Percentiles rank a stretch among this genome's conserved stretches.
These are phyloP conservation scores for Huntiella abstrusa DNA, from an alignment of 2,329 filamentous ascomycete genomes.

Conservation along the genomic window DNA sequence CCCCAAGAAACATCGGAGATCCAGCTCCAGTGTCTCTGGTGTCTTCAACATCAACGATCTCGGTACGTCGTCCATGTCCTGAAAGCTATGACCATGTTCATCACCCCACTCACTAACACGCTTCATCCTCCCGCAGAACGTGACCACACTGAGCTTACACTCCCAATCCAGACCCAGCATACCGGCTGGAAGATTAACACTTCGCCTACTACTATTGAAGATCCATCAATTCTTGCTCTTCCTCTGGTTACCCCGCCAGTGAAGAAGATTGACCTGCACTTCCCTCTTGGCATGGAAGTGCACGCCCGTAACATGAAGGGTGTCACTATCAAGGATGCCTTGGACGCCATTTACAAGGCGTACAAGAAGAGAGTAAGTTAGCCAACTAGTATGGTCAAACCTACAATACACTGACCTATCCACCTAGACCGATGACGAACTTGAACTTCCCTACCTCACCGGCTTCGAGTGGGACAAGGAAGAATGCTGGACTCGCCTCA, in stretches of 20 bases:
- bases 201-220: constrained; percentile 58
- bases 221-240: constrained; percentile 69
- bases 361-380: constrained; percentile 81
- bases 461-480: constrained; percentile 96
- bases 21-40: constrained; percentile 53
- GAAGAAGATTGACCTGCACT: constrained; percentile 88
- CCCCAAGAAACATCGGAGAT: constrained; percentile 47
- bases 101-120: constrained; percentile 6
- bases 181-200: constrained; percentile 93
- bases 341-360: constrained; percentile 89
- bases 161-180: constrained; percentile 68
- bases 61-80: constrained; percentile 34
- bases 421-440: constrained; percentile 67
- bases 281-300: constrained; percentile 72
- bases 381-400: not conserved
- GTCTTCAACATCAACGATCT: constrained; percentile 64
- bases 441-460: constrained; percentile 69
- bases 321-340: constrained; percentile 89
- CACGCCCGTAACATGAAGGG: constrained; percentile 82
- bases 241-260: constrained; percentile 62
- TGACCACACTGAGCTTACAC: constrained; percentile 49
- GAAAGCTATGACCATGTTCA: not conserved
- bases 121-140: constrained; percentile 35
- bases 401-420: not conserved
- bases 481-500: constrained; percentile 70